A percentile compares a stretch with the other conserved stretches of the same genome.
phyloP scores from a whole-genome alignment of 73 alveolate genomes.

The Symbiodinium natans region DNA sequence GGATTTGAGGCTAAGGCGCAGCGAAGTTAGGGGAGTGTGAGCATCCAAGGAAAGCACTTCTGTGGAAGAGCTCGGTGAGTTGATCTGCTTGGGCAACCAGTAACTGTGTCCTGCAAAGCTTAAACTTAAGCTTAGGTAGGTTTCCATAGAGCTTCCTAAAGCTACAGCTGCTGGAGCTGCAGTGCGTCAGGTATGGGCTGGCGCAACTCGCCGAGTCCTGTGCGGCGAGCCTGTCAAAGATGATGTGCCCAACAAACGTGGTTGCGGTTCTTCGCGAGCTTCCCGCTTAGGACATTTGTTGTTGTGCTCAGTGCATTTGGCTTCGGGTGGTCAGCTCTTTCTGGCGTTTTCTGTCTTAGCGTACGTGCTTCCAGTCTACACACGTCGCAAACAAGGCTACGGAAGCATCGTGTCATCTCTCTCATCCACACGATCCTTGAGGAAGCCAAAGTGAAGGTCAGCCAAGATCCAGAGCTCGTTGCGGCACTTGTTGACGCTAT shows the following conservation, averaged over 20 bases:
- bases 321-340: too few relatives aligned
- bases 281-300: not conserved
- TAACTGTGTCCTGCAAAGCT: not conserved
- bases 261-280: conserved; percentile 5
- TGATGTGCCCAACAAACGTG: conserved; percentile 40
- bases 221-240: conserved; percentile 26
- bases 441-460: not conserved
- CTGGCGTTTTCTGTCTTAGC: too few relatives aligned
- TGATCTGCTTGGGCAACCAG: conserved; percentile 37
- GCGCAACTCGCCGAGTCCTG: conserved; percentile 38
- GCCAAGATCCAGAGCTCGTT: conserved; percentile 4
- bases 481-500: not conserved
- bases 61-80: conserved; percentile 27
- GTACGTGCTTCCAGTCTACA: too few relatives aligned
- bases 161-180: too few relatives aligned
- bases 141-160: too few relatives aligned
- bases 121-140: too few relatives aligned
- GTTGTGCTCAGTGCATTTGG: too few relatives aligned
- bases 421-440: not conserved
- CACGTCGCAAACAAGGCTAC: not conserved
- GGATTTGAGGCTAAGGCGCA: too few relatives aligned
- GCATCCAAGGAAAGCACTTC: not conserved
- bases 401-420: not conserved
- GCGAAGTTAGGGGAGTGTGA: too few relatives aligned
- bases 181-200: not conserved